Base-by-base conservation (phyloP, 495 filamentous ascomycete genomes). In the Letharia columbiana region DNA sequence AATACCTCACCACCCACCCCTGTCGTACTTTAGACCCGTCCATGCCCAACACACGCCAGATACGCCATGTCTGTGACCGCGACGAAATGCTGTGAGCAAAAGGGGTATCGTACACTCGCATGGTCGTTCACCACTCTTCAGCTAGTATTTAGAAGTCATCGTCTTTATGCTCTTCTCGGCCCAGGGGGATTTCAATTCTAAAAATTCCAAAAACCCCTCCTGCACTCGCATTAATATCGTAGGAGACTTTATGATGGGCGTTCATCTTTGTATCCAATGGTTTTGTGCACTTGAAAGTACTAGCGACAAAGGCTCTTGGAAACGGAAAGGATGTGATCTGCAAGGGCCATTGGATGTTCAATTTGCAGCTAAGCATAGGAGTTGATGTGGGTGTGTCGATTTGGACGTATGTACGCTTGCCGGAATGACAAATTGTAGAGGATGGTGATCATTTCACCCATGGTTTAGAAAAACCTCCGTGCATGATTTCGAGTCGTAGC, bases 401-500 rank as follows among this genome's bases (percentile, higher is more conserved):
- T 20, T 37, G 6, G 54, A 37, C 33, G 15, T 20, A 57, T 57
- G 33, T 18, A 20, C 7, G 33, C 33, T 20, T 33, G 1, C 8
- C 6, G 5, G 15, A 57, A 20, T 20, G 41, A 49, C 42, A n/a
- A 62, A 15, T 15, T 3, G 11, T 28, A 12, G 20, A 35, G 7
- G 11, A 20, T n/a, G 35, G 8, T 31, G 42, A 49, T 44, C 60
- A 62, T 42, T 62, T 44, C 17, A 49, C 41, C 42, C 41, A 62
- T 47, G 33, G 28, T 49, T 57, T 37, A 20, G 54, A 15, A 6
- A 6, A 57, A 6, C 54, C 54, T 20, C 18, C 33, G 7, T 37
- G 54, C 54, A 57, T 57, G 31, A 57, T 57, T 23, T 57, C 54
- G 33, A 57, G 54, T 39, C 54, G 31, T 33, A 57, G 39, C 54